Conservation (phyloP, 768 basidiomycete species). For the Lyophyllum decastes region DNA sequence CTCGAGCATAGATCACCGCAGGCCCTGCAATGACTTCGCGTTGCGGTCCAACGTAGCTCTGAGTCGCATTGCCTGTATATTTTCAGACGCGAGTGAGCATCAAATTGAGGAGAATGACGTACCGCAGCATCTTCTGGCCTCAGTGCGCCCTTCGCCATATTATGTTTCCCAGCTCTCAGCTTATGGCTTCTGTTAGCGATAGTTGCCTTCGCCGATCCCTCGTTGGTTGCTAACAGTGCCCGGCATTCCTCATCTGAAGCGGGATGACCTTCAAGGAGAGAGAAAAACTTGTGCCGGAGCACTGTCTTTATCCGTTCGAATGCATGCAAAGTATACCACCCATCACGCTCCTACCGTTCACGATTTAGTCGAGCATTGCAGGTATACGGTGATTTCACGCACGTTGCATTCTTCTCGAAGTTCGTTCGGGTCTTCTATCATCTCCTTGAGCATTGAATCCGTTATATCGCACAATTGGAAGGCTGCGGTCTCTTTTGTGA, state of each 20-base stretch:
- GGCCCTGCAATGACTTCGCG: slow-evolving; percentile 37
- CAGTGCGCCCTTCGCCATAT: slow-evolving; percentile 86
- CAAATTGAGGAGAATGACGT: slow-evolving; percentile 22
- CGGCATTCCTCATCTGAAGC: slow-evolving; percentile 76
- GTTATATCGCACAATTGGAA: slow-evolving; percentile 93
- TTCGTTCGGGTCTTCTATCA: slow-evolving; percentile 76
- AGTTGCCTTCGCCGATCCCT: slow-evolving; percentile 39
- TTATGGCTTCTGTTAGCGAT: slow-evolving; percentile 48
- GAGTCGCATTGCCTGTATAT: slow-evolving; percentile 62
- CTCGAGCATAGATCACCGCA: slow-evolving; percentile 16
- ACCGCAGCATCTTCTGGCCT: slow-evolving; percentile 85
- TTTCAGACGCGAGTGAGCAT: neutral
- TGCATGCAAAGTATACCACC: slow-evolving; percentile 82
- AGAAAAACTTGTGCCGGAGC: slow-evolving; percentile 84
- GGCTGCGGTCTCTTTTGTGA: slow-evolving; percentile 85
- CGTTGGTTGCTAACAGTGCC: slow-evolving; percentile 51
- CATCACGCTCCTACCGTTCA: slow-evolving; percentile 70
- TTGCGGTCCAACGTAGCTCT: slow-evolving; percentile 65
- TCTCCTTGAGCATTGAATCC: slow-evolving; percentile 79
- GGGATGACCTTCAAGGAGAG: slow-evolving; percentile 68
- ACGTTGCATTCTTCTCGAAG: slow-evolving; percentile 77
- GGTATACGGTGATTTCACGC: slow-evolving; percentile 28
- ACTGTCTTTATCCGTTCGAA: slow-evolving; percentile 85
- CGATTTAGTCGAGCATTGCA: neutral
- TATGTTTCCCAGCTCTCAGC: slow-evolving; percentile 71